A percentile compares a stretch with the other conserved stretches of the same genome.
phyloP scores from a whole-genome alignment of 805 yeast genomes.

The Wickerhamiella spandovensis region DNA sequence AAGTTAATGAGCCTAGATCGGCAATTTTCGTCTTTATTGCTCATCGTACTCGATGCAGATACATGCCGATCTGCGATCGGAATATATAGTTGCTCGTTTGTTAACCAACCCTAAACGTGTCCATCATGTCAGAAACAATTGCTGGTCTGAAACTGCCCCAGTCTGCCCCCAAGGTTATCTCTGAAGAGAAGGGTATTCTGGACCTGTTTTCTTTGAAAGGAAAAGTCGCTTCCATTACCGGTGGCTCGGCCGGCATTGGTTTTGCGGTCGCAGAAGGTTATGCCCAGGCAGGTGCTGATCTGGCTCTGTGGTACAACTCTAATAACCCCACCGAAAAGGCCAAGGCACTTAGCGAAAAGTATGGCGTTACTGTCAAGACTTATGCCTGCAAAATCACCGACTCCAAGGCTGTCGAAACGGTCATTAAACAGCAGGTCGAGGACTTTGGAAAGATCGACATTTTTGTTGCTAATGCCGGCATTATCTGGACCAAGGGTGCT shows the following conservation, averaged over 20 bases:
- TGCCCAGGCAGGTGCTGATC: slow-evolving; percentile 80
- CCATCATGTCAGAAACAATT: background rate
- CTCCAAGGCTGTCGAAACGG: slow-evolving; percentile 35
- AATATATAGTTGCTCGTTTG: background rate
- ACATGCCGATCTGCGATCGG: background rate
- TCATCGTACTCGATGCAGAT: too few relatives aligned
- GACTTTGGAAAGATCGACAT: slow-evolving; percentile 77
- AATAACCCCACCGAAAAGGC: slow-evolving; percentile 51
- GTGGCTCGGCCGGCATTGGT: slow-evolving; percentile 81
- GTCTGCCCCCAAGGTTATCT: background rate
- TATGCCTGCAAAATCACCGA: slow-evolving; percentile 48
- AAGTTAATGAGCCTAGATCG: too few relatives aligned
- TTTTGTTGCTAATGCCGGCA: slow-evolving; percentile 85
- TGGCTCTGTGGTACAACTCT: slow-evolving; percentile 55
- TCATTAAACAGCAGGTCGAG: slow-evolving; percentile 36
- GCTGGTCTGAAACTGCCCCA: background rate
- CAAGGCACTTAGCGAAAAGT: slow-evolving; percentile 37
- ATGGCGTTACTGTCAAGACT: slow-evolving; percentile 50
- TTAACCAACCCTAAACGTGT: background rate
- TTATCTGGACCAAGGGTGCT: slow-evolving; percentile 65
- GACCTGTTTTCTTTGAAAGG: slow-evolving; percentile 32
- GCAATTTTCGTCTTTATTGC: too few relatives aligned
- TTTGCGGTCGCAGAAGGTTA: slow-evolving; percentile 69
- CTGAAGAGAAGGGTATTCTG: slow-evolving; percentile 8
- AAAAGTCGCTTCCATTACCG: slow-evolving; percentile 71